Base-by-base conservation (phyloP, 371 early-diverging fungal species). In the Haplosporangium sp. region DNA sequence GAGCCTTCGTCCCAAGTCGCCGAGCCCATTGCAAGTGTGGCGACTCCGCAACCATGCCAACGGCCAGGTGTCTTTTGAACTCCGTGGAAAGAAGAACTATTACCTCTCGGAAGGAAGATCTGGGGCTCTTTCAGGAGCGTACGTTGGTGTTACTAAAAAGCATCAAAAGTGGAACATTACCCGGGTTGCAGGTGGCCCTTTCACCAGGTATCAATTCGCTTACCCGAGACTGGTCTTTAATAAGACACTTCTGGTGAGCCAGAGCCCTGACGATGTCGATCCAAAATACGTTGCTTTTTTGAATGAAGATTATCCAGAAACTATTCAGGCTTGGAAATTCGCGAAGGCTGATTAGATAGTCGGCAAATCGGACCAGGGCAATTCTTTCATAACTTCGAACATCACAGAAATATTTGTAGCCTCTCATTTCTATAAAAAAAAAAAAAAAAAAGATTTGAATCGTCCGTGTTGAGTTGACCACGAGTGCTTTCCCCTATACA, bases 71-170 rank as follows among this genome's bases (percentile, higher is more conserved):
- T 57, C 58, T 14, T 43, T 57, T 43, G 58, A 57, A 18, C 21
- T 57, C 18, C 20, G 14, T 21, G 58, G 43, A 40, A 42, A 42
- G 58, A 42, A 45, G 20, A 18, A 16, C 0, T 43, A 40, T 23
- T 67, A 60, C 59, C 61, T 67, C 8, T 53, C 68, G 43, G 45
- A 42, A 9, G 61, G 61, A 16, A 47, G 60, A 23, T 67, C 55
- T 23, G 68, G 68, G 1, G 60, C 68, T 6, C 54, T 54, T 40
- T 56, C 68, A 8, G 68, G 68, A 38, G 55, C 68, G 23, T 21
- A 60, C 11, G 5, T 67, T 3, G 68, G 68, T 23, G 55, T 67
- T 13, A 67, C 68, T 45, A 59, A 38, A 42, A 67, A 18, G 1
- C 43, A 21, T 1, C 67, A 54, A 45, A 59, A 53, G 59, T 67